phyloP scores from a whole-genome alignment of 352 stramenopile species.

The Globisporangium camurandrum region DNA sequence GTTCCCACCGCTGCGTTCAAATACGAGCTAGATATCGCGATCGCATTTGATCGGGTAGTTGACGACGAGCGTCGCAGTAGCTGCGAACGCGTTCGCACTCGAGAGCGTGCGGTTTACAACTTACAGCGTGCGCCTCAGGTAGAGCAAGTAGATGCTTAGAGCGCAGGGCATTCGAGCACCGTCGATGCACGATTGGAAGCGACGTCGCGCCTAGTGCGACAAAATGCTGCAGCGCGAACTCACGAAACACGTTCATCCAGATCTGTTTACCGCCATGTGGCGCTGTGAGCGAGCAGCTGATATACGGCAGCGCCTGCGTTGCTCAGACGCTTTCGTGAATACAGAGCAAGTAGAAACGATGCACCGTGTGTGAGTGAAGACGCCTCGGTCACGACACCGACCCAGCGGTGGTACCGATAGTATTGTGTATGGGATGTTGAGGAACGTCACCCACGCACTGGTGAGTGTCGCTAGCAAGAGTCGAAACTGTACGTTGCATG shows the following conservation, averaged over 20 bases:
- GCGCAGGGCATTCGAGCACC: slow-evolving; percentile 21
- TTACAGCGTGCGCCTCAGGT: slow-evolving; percentile 14
- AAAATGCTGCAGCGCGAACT: slow-evolving; percentile 16
- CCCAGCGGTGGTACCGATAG: slow-evolving; percentile 33
- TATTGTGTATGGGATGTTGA: slow-evolving; percentile 28
- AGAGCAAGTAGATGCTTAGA: slow-evolving; percentile 20
- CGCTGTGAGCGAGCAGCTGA: slow-evolving; percentile 16
- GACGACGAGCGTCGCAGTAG: slow-evolving; percentile 35
- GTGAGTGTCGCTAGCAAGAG: slow-evolving; percentile 25
- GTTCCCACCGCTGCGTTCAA: slow-evolving; percentile 17
- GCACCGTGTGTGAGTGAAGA: slow-evolving; percentile 14
- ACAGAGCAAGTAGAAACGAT: slow-evolving; percentile 17
- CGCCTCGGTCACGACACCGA: slow-evolving; percentile 20
- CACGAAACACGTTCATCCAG: slow-evolving; percentile 23
- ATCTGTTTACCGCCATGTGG: not conserved
- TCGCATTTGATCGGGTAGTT: too few species aligned
- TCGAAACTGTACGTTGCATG: slow-evolving; percentile 33
- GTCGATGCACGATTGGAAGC: slow-evolving; percentile 21
- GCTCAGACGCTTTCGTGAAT: slow-evolving; percentile 11
- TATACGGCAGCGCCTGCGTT: slow-evolving; percentile 19
- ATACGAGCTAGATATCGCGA: too few species aligned
- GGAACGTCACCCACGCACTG: slow-evolving; percentile 27
- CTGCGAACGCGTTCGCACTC: slow-evolving; percentile 32
- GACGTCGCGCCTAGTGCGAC: slow-evolving; percentile 17
- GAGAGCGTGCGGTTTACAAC: slow-evolving; percentile 27